A percentile compares a stretch with the other conserved stretches of the same genome.
Conservation (phyloP, 1,284 basidiomycete species). For the Coniophora puteana region DNA sequence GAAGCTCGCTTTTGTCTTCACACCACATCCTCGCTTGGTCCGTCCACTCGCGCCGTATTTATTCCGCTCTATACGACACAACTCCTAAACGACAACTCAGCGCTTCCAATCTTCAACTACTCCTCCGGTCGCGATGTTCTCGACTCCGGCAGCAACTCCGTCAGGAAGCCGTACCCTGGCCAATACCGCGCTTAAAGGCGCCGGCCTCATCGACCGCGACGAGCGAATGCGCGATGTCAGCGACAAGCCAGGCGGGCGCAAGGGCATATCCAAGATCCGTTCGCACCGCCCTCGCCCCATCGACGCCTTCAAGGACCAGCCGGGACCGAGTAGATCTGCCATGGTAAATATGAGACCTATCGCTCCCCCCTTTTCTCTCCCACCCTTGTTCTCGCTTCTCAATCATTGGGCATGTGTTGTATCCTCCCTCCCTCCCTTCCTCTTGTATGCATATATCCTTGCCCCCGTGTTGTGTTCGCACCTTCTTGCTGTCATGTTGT, state of each 20-base stretch:
- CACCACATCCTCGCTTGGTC: no score
- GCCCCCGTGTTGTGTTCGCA: constrained; percentile 12
- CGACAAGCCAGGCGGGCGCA: constrained; percentile 66
- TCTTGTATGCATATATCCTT: constrained; percentile 16
- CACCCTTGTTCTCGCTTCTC: constrained; percentile 22
- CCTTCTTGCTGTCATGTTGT: not conserved
- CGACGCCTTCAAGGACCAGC: constrained; percentile 53
- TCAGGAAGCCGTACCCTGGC: constrained; percentile 53
- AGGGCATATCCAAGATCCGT: constrained; percentile 55
- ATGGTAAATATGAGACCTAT: constrained; percentile 59
- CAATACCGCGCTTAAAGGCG: constrained; percentile 55
- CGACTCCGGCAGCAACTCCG: constrained; percentile 46
- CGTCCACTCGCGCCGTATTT: no score
- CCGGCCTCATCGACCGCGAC: constrained; percentile 72
- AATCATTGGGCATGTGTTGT: constrained; percentile 20
- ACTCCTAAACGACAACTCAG: no score
- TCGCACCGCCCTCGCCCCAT: constrained; percentile 55
- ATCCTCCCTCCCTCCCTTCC: constrained; percentile 10
- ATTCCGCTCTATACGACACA: no score
- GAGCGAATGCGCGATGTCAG: constrained; percentile 64
- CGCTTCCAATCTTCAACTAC: no score
- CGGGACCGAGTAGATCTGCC: constrained; percentile 43
- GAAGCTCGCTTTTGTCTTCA: constrained; percentile 25
- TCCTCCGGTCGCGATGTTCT: constrained; percentile 49
- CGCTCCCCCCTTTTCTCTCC: constrained; percentile 20